phyloP scores from a whole-genome alignment of 2,329 filamentous ascomycete genomes.

The Whalleya microplaca region DNA sequence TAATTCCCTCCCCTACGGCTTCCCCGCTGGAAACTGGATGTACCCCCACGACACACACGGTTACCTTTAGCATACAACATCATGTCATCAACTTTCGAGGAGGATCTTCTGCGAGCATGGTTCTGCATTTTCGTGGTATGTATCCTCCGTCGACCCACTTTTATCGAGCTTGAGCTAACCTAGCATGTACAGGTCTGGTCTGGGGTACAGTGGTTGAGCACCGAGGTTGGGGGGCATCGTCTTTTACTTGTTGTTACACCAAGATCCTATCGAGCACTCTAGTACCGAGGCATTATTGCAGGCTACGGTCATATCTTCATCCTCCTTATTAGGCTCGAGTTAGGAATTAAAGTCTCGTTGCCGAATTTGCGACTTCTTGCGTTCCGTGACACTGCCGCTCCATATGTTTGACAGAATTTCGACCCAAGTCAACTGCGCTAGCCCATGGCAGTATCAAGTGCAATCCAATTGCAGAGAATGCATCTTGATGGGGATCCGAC shows the following conservation, averaged over 20 bases:
- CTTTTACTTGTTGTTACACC: neutral
- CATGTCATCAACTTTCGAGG: neutral
- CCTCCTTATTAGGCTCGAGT: neutral
- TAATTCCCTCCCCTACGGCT: conserved; percentile 32
- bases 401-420: neutral
- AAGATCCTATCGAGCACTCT: neutral
- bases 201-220: conserved; percentile 6
- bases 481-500: too few species aligned
- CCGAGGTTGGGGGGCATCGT: conserved; percentile 3
- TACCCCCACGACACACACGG: conserved; percentile 30
- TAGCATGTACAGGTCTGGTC: neutral
- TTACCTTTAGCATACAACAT: conserved; percentile 28
- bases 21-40: conserved; percentile 27
- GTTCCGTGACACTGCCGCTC: neutral
- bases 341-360: neutral
- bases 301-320: neutral
- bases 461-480: too few species aligned
- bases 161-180: conserved; percentile 1
- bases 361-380: neutral
- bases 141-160: neutral
- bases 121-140: conserved; percentile 14
- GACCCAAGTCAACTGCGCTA: too few species aligned
- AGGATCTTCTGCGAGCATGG: neutral
- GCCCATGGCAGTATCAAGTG: too few species aligned
- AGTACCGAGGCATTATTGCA: neutral